Conservation (phyloP, 768 basidiomycete genomes). For the Sporobolomyces phaffii region DNA sequence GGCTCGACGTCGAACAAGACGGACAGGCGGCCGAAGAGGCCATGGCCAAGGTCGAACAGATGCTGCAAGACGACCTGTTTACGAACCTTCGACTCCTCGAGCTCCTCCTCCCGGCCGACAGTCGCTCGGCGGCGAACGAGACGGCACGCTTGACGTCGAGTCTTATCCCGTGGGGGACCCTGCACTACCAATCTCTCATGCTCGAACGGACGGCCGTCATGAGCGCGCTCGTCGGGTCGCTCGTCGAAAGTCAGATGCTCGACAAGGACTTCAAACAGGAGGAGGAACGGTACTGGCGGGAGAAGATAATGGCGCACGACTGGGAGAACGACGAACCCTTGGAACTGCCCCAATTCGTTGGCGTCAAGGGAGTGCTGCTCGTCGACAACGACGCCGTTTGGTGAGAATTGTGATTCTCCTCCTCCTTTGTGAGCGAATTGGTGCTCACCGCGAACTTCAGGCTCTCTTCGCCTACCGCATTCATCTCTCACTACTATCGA, state of each 20-base stretch:
- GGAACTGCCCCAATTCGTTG: not conserved
- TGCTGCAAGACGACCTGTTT: constrained; percentile 29
- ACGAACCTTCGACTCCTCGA: constrained; percentile 36
- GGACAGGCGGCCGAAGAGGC: constrained; percentile 3
- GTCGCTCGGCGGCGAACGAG: not conserved
- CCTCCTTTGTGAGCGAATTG: not conserved
- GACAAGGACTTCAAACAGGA: constrained; percentile 10
- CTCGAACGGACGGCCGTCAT: constrained; percentile 33
- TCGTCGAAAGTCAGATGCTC: constrained; percentile 31
- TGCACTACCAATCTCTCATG: constrained; percentile 37
- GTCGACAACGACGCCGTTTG: constrained; percentile 40
- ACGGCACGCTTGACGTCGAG: constrained; percentile 1
- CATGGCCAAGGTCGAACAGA: not conserved
- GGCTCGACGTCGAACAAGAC: constrained; percentile 5
- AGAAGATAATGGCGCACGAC: constrained; percentile 19
- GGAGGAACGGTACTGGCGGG: constrained; percentile 9
- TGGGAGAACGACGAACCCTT: constrained; percentile 29
- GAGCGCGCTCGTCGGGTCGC: constrained; percentile 25
- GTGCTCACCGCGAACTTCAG: not conserved
- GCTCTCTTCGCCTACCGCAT: constrained; percentile 33
- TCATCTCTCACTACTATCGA: constrained; percentile 36
- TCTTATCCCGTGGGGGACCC: constrained; percentile 34
- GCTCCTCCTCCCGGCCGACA: constrained; percentile 29
- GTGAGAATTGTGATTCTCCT: constrained; percentile 14
- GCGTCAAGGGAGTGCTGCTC: constrained; percentile 33